These are phyloP conservation scores for Xylaria nigripes DNA, from an alignment of 495 filamentous ascomycete genomes.

Conservation along the genomic window DNA sequence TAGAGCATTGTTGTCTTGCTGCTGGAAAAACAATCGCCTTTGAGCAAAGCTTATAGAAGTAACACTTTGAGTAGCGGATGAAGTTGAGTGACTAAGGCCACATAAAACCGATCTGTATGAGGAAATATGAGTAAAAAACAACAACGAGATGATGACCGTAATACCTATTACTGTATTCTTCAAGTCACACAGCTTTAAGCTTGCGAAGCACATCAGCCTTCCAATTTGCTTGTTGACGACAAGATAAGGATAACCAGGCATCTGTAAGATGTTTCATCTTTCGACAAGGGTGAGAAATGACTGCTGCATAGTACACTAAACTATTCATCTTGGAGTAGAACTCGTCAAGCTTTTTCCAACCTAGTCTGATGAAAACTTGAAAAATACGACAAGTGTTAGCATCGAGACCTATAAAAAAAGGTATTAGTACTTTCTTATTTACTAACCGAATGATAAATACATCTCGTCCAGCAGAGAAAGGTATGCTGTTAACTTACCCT, in stretches of 20 bases:
- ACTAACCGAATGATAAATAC: too few relatives aligned
- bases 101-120: too few relatives aligned
- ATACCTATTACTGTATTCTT: neutral
- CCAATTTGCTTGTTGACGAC: neutral
- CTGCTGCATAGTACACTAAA: neutral
- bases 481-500: neutral
- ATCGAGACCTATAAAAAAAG: neutral
- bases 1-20: neutral
- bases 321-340: neutral
- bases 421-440: too few relatives aligned
- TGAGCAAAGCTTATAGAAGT: neutral
- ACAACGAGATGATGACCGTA: too few relatives aligned
- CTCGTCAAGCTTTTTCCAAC: neutral
- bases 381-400: neutral
- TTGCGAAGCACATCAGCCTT: neutral
- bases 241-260: neutral
- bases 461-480: too few relatives aligned
- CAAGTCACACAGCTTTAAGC: neutral
- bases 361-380: neutral
- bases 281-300: neutral
- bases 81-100: neutral
- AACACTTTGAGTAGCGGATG: neutral
- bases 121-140: too few relatives aligned
- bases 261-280: neutral
- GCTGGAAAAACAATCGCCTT: neutral